Conservation (phyloP, 441 rosid genomes). For the Eutrema salsugineum region DNA sequence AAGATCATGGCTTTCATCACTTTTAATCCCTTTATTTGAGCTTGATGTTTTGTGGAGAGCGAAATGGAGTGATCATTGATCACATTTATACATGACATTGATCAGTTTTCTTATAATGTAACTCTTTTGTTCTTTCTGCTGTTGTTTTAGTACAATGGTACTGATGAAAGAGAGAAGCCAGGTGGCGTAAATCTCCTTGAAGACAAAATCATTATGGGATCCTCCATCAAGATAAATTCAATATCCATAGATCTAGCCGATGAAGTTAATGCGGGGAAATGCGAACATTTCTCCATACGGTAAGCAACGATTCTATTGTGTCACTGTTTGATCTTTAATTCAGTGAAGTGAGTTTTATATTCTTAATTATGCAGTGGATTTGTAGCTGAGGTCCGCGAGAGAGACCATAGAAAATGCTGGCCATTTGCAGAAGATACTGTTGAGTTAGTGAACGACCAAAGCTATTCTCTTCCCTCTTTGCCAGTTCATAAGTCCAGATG, state of each 20-base stretch:
- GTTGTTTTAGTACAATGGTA: constrained; percentile 17
- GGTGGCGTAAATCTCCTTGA: constrained; percentile 24
- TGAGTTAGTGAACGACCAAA: constrained; percentile 32
- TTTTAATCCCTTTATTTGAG: no score
- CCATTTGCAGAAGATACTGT: constrained; percentile 50
- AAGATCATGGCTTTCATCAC: neutral
- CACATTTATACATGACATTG: no score
- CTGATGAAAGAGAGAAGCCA: constrained; percentile 32
- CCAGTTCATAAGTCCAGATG: constrained; percentile 57
- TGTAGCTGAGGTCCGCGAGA: constrained; percentile 67
- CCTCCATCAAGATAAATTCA: constrained; percentile 61
- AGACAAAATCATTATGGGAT: constrained; percentile 34
- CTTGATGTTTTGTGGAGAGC: no score
- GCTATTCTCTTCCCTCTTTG: constrained; percentile 52
- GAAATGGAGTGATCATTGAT: no score
- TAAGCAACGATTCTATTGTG: constrained; percentile 28
- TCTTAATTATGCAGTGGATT: constrained; percentile 49
- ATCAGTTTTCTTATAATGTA: no score
- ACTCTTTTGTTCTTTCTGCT: neutral
- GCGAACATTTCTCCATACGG: constrained; percentile 86
- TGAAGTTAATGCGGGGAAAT: constrained; percentile 33
- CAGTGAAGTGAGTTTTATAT: neutral
- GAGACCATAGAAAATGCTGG: constrained; percentile 56
- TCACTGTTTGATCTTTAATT: neutral
- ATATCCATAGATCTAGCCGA: constrained; percentile 61